phyloP scores from a whole-genome alignment of 2,329 filamentous ascomycete species.

The Exophiala viscosa region DNA sequence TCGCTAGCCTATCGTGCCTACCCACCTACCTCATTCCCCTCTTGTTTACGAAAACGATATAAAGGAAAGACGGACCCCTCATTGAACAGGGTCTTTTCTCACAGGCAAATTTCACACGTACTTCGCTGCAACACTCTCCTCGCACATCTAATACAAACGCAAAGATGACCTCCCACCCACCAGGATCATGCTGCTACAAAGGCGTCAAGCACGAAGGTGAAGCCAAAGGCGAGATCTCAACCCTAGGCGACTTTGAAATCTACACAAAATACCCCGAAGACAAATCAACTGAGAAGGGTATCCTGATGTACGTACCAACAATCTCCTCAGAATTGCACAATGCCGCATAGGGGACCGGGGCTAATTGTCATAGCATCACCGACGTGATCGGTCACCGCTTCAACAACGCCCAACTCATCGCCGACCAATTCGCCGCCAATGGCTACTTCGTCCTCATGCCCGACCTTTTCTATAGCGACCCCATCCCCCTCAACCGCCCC shows the following conservation, averaged over 20 bases:
- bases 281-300: slow-evolving; percentile 52
- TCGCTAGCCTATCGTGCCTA: too few relatives aligned
- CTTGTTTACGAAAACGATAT: too few relatives aligned
- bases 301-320: slow-evolving; percentile 43
- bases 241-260: slow-evolving; percentile 47
- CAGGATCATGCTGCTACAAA: slow-evolving; percentile 34
- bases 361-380: slow-evolving; percentile 35
- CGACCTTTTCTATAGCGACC: slow-evolving; percentile 65
- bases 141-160: not conserved
- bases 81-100: too few relatives aligned
- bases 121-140: not conserved
- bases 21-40: too few relatives aligned
- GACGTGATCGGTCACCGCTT: slow-evolving; percentile 58
- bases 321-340: not conserved
- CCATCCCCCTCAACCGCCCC: slow-evolving; percentile 53
- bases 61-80: too few relatives aligned
- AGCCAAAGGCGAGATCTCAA: slow-evolving; percentile 46
- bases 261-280: slow-evolving; percentile 55
- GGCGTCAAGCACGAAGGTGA: slow-evolving; percentile 50
- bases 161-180: slow-evolving; percentile 51
- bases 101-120: not conserved
- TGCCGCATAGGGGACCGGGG: not conserved
- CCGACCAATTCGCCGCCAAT: slow-evolving; percentile 70
- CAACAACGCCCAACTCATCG: slow-evolving; percentile 61
- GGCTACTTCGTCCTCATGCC: slow-evolving; percentile 67